Evolutionary conservation across 2,329 filamentous ascomycete genomes (phyloP), one percentile per base, ranked within the genome.

Genomic region (Colletotrichum noveboracense): DNA sequence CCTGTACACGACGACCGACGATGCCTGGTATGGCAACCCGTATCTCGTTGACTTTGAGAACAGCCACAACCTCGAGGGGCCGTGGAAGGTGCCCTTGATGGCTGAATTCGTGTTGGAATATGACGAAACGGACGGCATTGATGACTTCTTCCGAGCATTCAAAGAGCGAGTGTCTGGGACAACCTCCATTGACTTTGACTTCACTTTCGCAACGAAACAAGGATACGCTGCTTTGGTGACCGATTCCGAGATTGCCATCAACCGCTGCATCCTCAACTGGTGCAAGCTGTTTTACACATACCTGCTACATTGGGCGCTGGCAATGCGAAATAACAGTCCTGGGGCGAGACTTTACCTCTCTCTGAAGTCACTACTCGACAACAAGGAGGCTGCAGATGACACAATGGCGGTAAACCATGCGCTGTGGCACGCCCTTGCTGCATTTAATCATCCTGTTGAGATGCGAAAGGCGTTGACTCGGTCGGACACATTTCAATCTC

Each of bases 11-110:
- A 66, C 30, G n/a, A 30, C n/a, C 6, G 28, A 62, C 3, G n/a
- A 32, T 30, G 34, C 30, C 7, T 69, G 67, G 66, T 14, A 56
- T 14, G 60, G 55, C 30, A 73, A 73, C 56, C 71, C 56, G 8
- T 73, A 56, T n/a, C 66, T 73, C 14, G 32, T 36, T 7, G 56
- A 62, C 7, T 73, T 73, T 9, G 36, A 62, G 18, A 62, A 61
- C 7, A n/a, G 30, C 5, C 66, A 64, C 3, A n/a, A 2, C 10
- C 9, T 56, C 12, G 7, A 43, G 38, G 58, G 13, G 2, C 26
- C 58, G 7, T 61, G 30, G 58, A 34, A 30, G 10, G 18, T 32
- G 26, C 58, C 58, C 10, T 43, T 66, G 14, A 9, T 14, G 26
- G 8, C 21, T 14, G 6, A 52, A 13, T 28, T 21, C 4, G n/a